phyloP scores from a whole-genome alignment of 225 moss, liverwort and hornwort genomes.

The Pseudoscleropodium purum region DNA sequence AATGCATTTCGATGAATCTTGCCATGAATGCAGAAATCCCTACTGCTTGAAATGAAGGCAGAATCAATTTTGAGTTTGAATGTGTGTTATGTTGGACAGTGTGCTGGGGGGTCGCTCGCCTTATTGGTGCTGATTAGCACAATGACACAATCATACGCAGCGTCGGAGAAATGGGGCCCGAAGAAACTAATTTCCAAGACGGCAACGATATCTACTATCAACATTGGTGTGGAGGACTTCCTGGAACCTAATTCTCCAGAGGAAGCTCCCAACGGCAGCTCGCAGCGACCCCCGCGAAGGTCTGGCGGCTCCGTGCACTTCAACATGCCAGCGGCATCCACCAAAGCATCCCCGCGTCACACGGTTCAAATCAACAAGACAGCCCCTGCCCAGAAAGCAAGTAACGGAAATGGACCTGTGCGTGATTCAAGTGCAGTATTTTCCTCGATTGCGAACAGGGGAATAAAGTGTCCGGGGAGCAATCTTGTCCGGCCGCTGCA shows the following conservation, averaged over 20 bases:
- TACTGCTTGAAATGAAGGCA: not conserved
- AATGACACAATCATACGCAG: constrained; percentile 8
- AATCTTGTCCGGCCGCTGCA: not conserved
- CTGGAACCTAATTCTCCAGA: not conserved
- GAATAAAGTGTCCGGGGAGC: not conserved
- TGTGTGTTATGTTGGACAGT: not conserved
- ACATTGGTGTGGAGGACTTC: constrained; percentile 22
- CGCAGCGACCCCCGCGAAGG: constrained; percentile 1
- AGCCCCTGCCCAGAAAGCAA: not conserved
- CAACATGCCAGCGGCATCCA: constrained; percentile 10
- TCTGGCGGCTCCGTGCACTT: constrained; percentile 16
- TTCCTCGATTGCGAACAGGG: not conserved
- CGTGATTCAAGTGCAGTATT: not conserved
- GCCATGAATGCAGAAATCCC: not conserved
- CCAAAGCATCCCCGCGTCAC: constrained; percentile 8
- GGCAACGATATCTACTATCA: constrained; percentile 18
- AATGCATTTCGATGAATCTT: not conserved
- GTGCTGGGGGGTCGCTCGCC: not conserved
- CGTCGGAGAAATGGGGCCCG: constrained; percentile 16
- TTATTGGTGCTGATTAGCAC: not conserved
- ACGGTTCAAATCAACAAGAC: constrained; percentile 8
- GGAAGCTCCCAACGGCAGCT: not conserved
- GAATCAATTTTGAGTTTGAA: not conserved
- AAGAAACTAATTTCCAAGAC: constrained; percentile 20
- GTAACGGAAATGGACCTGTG: not conserved